Evolutionary conservation across 73 alveolate genomes (phyloP), one percentile per base, ranked within the genome.

Genomic region (Durusdinium trenchii): DNA sequence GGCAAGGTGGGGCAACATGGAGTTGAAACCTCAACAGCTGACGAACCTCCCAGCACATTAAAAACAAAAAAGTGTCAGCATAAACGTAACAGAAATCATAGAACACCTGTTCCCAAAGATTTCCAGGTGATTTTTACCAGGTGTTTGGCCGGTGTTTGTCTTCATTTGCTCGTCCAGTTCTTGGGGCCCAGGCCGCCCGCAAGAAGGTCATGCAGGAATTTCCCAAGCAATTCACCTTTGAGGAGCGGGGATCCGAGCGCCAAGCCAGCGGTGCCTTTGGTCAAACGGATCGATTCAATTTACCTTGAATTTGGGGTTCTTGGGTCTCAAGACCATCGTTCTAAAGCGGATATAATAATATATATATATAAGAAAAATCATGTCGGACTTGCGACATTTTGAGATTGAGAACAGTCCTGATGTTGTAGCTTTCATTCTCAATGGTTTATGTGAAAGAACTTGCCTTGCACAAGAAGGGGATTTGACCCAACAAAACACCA

Each of bases 101-200:
- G 43, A 5, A 9, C 76, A 62, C 32, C 14, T 4, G 4, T 62
- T 23, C 32, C 76, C 18, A 62, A n/a, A n/a, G n/a, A n/a, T n/a
- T n/a, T n/a, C n/a, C n/a, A n/a, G n/a, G n/a, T n/a, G 32, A 62
- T 35, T 62, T 62, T 62, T 62, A 62, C 32, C 76, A 6, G 32
- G 43, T 62, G 76, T 73, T 16, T 35, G 40, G 84, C 84, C 7
- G 20, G 48, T 73, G 18, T 73, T n/a, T 20, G 40, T 67, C 23
- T 79, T 45, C 6, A 40, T 45, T 45, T 73, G 43, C 64, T n/a
- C 1, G 89, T 78, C 45, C 57, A 50, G 16, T 3, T 6, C 1
- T 84, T n/a, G n/a, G n/a, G n/a, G n/a, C n/a, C n/a, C 54, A 84
- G 94, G 98, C 84, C 26, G 98, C 98, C 43, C 54, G 43, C 36